Evolutionary conservation across 2,329 filamentous ascomycete genomes (phyloP), one percentile per base, ranked within the genome.

Genomic region (Domatiomyces globalis): DNA sequence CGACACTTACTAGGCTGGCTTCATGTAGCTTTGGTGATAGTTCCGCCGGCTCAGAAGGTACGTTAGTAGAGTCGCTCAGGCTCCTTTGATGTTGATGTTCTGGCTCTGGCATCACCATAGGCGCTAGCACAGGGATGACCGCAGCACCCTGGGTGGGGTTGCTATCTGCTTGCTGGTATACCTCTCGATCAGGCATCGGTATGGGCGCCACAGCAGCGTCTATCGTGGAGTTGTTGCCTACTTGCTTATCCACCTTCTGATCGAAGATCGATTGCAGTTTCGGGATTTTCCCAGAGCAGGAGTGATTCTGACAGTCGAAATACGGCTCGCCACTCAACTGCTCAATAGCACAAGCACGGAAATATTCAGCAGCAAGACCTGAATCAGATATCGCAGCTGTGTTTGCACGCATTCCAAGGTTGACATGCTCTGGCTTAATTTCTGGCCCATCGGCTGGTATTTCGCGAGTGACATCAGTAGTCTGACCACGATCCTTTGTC

Each of bases 261-360:
- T 60, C 59, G 49, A 55, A 56, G 15, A 59, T 43, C 4, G 59
- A 59, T 15, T 52, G 52, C 43, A 58, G 49, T 49, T 51, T 52
- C 27, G 52, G 57, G 49, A 47, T 58, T 51, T 29, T 56, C 10
- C 57, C 55, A 1, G 63, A 61, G 49, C 69, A 71, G 17, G 66
- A 59, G 55, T 73, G 71, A 47, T 70, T 68, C 12, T 65, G 50
- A 48, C 70, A 72, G 52, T 71, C 66, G 46, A 72, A 72, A 53
- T 67, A 72, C 0, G 67, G 66, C 6, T 58, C 63, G 17, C 63
- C 61, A 47, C 64, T 69, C 49, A 70, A 64, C n/a, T 69, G 55
- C 45, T 73, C 70, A 54, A 72, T 66, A 1, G 69, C 66, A 55
- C 69, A 70, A 4, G 70, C 71, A 58, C 71, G 69, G 49, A 56